phyloP scores from a whole-genome alignment of 495 filamentous ascomycete species.

The Penicillium argentinense region DNA sequence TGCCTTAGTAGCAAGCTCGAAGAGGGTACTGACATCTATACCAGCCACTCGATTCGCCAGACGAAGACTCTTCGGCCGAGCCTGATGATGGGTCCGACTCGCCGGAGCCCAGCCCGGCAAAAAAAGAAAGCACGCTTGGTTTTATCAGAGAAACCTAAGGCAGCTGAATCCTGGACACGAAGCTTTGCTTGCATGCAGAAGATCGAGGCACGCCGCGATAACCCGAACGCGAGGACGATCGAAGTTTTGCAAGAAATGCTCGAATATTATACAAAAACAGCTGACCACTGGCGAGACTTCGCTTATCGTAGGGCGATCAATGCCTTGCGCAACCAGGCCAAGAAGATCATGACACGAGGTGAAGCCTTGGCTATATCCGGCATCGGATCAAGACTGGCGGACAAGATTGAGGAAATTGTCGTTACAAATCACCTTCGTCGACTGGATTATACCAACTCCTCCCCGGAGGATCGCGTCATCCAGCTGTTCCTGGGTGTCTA shows the following conservation, averaged over 20 bases:
- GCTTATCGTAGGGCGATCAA: constrained; percentile 81
- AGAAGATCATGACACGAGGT: constrained; percentile 63
- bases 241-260: constrained; percentile 79
- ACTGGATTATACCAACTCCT: constrained; percentile 65
- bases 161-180: constrained; percentile 41
- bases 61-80: constrained; percentile 16
- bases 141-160: constrained; percentile 7
- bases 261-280: constrained; percentile 71
- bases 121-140: constrained; percentile 31
- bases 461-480: constrained; percentile 63
- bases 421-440: constrained; percentile 71
- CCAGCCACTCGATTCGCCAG: constrained; percentile 43
- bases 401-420: constrained; percentile 91
- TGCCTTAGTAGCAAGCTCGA: not conserved
- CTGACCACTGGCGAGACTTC: constrained; percentile 76
- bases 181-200: constrained; percentile 70
- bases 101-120: constrained; percentile 15
- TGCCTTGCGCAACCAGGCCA: constrained; percentile 65
- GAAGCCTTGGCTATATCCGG: constrained; percentile 68
- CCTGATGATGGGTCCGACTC: constrained; percentile 18
- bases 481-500: constrained; percentile 76
- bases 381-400: constrained; percentile 75
- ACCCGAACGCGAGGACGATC: constrained; percentile 75
- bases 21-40: not conserved
- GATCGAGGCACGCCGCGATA: constrained; percentile 42